These are phyloP conservation scores for Ophioceras dolichostomum DNA, from an alignment of 2,329 filamentous ascomycete species.

Conservation along the genomic window DNA sequence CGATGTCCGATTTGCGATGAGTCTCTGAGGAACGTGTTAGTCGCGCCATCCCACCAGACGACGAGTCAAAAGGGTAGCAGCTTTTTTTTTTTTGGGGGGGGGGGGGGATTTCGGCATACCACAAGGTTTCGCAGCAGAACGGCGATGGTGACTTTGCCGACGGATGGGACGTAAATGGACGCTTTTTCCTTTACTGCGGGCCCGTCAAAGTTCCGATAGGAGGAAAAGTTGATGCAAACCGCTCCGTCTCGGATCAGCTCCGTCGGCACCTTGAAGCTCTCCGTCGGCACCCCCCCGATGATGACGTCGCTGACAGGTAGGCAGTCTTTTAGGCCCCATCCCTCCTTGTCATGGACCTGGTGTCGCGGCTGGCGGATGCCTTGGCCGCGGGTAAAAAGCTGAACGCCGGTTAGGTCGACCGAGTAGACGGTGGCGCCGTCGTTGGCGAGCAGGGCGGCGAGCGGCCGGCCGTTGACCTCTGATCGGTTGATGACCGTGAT, in stretches of 20 bases:
- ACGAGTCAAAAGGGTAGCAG: no score
- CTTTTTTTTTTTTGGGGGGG: no score
- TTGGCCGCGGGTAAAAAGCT: slow-evolving; percentile 81
- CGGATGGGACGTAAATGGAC: slow-evolving; percentile 91
- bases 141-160: slow-evolving; percentile 95
- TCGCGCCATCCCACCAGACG: no score
- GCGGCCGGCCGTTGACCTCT: slow-evolving; percentile 86
- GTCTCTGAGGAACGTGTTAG: no score
- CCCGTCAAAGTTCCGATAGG: slow-evolving; percentile 80
- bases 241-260: slow-evolving; percentile 76
- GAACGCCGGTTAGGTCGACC: slow-evolving; percentile 82
- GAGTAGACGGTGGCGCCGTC: slow-evolving; percentile 94
- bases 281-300: slow-evolving; percentile 81
- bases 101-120: no score
- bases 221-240: slow-evolving; percentile 98
- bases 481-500: slow-evolving; percentile 95
- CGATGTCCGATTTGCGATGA: no score
- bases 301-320: slow-evolving; percentile 86
- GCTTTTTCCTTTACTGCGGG: slow-evolving; percentile 88
- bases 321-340: slow-evolving; percentile 68
- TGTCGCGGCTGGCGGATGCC: slow-evolving; percentile 79
- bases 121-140: slow-evolving; percentile 81
- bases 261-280: slow-evolving; percentile 81
- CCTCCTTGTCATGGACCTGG: slow-evolving; percentile 73
- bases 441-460: slow-evolving; percentile 88